Evolutionary conservation across 345 rosid species (phyloP), one percentile per base, ranked within the genome.

Genomic region (Corchorus olitorius): DNA sequence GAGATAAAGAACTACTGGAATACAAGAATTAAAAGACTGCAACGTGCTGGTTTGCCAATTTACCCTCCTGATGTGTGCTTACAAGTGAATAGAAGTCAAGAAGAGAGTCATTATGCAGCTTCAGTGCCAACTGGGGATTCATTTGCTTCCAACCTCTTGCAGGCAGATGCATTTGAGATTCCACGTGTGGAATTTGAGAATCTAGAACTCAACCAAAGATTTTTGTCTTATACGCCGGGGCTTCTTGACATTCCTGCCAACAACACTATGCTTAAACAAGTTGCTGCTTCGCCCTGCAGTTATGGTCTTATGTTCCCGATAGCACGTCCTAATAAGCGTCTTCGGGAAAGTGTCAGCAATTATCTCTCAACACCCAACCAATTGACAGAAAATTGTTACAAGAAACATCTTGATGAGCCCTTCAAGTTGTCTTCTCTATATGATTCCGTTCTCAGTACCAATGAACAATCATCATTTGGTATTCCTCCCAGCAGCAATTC

Each of bases 1-100:
- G 94, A 90, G 84, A 90, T 90, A 67, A 90, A 90, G 76, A 90
- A 90, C 79, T 90, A 86, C 68, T 89, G 94, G 94, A 90, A 90
- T 85, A 90, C 92, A 43, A 76, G 94, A 52, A 72, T 90, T 75
- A 90, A 90, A 87, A 84, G 92, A 52, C 86, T 84, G 45, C 84
- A 83, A 22, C 92, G 92, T 61, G 92, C 86, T 76, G 91, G 94
- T 14, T 88, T 89, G 66, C 87, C 90, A 68, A 83, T 89, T 15
- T 89, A 88, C 74, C 91, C 90, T 37, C 90, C 89, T 0, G 92
- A 88, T 66, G 55, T 91, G 62, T 81, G 84, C 48, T 75, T 83
- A 55, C 87, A 84, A 76, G 81, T 79, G 70, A 84, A 81, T 67
- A 86, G 76, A 45, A 77, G 79, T 68, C 89, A 81, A 49, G 77